These are phyloP conservation scores for Agastache rugosa DNA, from an alignment of 257 asterid genomes.

Conservation along the genomic window DNA sequence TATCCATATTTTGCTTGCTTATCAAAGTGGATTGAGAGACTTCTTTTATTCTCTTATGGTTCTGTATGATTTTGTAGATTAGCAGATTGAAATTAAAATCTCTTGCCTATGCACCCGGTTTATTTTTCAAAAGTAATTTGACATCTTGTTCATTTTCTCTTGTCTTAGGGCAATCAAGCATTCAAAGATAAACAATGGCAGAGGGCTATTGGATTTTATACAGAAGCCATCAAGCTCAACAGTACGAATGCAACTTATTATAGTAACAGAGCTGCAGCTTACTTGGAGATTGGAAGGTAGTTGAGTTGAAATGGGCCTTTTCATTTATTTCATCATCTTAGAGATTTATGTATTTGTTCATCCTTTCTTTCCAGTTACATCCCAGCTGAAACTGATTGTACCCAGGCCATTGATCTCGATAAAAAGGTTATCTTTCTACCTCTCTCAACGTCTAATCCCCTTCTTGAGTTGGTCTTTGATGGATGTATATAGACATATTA, in stretches of 20 bases:
- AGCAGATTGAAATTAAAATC: slow-evolving; percentile 10
- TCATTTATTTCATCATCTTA: slow-evolving; percentile 12
- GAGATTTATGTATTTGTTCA: slow-evolving; percentile 16
- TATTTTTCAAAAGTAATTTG: slow-evolving; percentile 9
- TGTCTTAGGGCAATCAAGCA: slow-evolving; percentile 86
- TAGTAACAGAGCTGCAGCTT: slow-evolving; percentile 93
- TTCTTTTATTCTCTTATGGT: slow-evolving; percentile 17
- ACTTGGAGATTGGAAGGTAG: slow-evolving; percentile 82
- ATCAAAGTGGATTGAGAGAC: slow-evolving; percentile 21
- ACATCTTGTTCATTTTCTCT: slow-evolving; percentile 9
- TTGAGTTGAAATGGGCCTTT: slow-evolving; percentile 22
- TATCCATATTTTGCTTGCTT: slow-evolving; percentile 23
- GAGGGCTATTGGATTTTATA: slow-evolving; percentile 82
- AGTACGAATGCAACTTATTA: slow-evolving; percentile 80
- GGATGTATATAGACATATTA: not conserved
- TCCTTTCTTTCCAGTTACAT: slow-evolving; percentile 54
- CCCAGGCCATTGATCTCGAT: slow-evolving; percentile 89
- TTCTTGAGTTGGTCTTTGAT: slow-evolving; percentile 5
- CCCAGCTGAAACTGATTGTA: slow-evolving; percentile 90
- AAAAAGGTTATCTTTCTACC: slow-evolving; percentile 66
- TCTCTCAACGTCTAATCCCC: slow-evolving; percentile 21
- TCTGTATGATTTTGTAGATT: slow-evolving; percentile 19
- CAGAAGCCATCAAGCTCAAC: slow-evolving; percentile 93
- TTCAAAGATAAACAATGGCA: slow-evolving; percentile 90
- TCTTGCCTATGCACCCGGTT: slow-evolving; percentile 19